Base-by-base conservation (phyloP, 192 early-diverging fungal genomes). In the Pilaira anomala region DNA sequence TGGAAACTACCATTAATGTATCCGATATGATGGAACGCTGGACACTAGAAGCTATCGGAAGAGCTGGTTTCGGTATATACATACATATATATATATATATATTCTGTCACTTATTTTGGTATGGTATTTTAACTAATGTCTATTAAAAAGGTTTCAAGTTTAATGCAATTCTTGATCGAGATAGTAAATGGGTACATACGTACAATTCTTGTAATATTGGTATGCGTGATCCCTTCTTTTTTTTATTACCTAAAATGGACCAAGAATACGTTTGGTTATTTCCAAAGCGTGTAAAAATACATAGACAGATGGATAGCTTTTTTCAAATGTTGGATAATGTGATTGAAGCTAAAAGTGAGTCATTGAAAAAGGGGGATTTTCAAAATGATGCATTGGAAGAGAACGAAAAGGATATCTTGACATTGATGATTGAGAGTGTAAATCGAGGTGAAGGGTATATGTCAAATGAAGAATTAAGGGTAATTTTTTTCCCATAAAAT, bases 391-490 rank as follows among this genome's bases (percentile, higher is more conserved):
- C 48, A 30, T 36, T 36, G 4, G 33, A 36, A 36, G 68, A 75
- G 26, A 55, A 39, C 11, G 73, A 75, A 66, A 69, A 70, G 40
- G 73, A 75, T 46, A 44, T 85, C 66, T 71, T 85, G 25, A 77
- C 81, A 13, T 68, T 85, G 58, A 75, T 85, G 80, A 66, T 85
- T 8, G 79, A 85, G 60, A 78, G 79, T 7, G 71, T 48, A 22
- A 30, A 57, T 25, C 11, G 40, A 58, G 39, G 40, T 7, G 40
- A 42, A 22, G 56, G 56, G 1, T 21, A 41, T 16, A 42, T 33
- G 5, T 58, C 56, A 0, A 14, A 24, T 25, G 33, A 41, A 58
- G 56, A 58, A 16, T 22, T 58, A 12, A 40, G 33, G 13, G 44
- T 1, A 19, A 19, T 46, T 16, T 18, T 46, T 19, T 4, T 46